A percentile compares a stretch with the other conserved stretches of the same genome.
These are phyloP conservation scores for Arabidopsis lyrata DNA, from an alignment of 441 rosid genomes.

Conservation along the genomic window DNA sequence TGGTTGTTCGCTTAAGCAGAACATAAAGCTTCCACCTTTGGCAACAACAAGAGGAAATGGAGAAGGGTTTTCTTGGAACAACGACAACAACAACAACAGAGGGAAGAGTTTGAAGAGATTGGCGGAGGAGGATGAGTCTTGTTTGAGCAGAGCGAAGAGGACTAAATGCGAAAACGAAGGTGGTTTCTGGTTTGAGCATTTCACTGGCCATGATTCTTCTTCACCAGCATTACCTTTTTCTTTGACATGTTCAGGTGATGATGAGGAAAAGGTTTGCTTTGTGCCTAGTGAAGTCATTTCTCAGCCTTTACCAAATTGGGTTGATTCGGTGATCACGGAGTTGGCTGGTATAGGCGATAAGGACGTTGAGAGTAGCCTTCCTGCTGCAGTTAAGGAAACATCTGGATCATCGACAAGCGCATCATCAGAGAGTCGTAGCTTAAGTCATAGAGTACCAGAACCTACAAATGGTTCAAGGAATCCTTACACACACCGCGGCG, in stretches of 20 bases:
- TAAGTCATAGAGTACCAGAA: constrained; percentile 58
- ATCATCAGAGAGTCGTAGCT: constrained; percentile 78
- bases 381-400: constrained; percentile 65
- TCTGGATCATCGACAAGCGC: constrained; percentile 79
- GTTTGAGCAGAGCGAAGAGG: constrained; percentile 73
- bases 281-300: constrained; percentile 75
- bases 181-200: constrained; percentile 81
- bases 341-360: constrained; percentile 74
- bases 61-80: constrained; percentile 81
- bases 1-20: constrained; percentile 78
- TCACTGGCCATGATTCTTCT: constrained; percentile 51
- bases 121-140: constrained; percentile 77
- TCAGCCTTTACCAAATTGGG: constrained; percentile 74
- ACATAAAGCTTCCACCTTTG: constrained; percentile 86
- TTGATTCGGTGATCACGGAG: constrained; percentile 73
- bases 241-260: constrained; percentile 77
- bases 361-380: constrained; percentile 64
- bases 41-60: constrained; percentile 60
- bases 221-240: constrained; percentile 66
- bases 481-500: constrained; percentile 51
- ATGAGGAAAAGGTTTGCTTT: constrained; percentile 67
- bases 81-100: constrained; percentile 45
- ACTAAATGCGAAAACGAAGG: constrained; percentile 57
- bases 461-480: constrained; percentile 47
- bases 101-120: constrained; percentile 88